Evolutionary conservation across 345 rosid genomes (phyloP).

Genomic region (Arabidopsis thaliana): DNA sequence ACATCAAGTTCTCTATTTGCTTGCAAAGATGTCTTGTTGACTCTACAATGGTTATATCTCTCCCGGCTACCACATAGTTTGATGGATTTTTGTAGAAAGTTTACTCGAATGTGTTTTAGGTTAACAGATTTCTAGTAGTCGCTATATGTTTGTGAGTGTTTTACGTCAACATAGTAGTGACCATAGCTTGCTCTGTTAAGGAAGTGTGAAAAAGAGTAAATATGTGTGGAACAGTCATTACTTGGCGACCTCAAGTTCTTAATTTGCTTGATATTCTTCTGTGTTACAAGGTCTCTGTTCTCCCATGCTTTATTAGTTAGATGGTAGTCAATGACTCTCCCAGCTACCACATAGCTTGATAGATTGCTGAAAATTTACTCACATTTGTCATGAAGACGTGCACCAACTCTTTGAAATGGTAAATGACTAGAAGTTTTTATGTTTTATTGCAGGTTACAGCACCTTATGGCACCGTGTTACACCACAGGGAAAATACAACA

Average conservation of each 20-base stretch:
- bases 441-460: constrained; percentile 65
- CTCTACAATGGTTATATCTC: background rate
- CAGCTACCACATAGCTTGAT: background rate
- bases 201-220: background rate
- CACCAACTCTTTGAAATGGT: background rate
- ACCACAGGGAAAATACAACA: constrained; percentile 61
- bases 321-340: background rate
- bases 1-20: background rate
- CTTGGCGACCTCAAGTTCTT: no score
- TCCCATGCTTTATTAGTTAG: background rate
- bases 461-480: constrained; percentile 68
- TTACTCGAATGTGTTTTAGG: background rate
- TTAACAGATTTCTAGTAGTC: background rate
- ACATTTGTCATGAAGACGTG: background rate
- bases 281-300: background rate
- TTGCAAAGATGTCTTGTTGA: constrained; percentile 12
- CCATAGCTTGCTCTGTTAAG: background rate
- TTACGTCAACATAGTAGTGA: background rate
- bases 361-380: background rate
- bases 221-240: background rate
- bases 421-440: background rate
- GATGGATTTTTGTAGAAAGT: background rate
- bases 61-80: background rate
- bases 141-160: background rate
- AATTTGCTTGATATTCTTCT: no score